Evolutionary conservation across 2,329 filamentous ascomycete genomes (phyloP).

Genomic region (Sodiomyces alkalinus): DNA sequence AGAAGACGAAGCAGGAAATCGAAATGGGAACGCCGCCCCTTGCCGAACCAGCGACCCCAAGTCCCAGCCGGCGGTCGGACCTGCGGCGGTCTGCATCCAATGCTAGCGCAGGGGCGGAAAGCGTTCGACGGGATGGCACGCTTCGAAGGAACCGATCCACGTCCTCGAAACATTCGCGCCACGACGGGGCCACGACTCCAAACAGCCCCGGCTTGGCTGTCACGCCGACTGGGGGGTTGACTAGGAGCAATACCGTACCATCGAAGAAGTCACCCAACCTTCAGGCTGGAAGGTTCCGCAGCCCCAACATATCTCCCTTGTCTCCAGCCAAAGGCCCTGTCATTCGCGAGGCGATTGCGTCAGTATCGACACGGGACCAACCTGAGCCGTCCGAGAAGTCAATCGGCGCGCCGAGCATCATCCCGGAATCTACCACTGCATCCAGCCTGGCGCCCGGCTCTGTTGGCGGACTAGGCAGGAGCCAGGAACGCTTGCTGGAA

Average conservation of each 20-base stretch:
- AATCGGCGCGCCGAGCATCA: slow-evolving; percentile 10
- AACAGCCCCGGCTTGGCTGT: slow-evolving; percentile 41
- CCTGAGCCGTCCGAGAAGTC: slow-evolving; percentile 7
- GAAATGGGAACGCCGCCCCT: slow-evolving; percentile 52
- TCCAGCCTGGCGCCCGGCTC: slow-evolving; percentile 14
- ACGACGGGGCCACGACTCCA: slow-evolving; percentile 58
- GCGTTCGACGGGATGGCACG: slow-evolving; percentile 64
- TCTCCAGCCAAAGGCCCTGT: slow-evolving; percentile 13
- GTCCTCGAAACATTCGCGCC: slow-evolving; percentile 72
- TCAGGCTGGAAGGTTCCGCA: slow-evolving; percentile 49
- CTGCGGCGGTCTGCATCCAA: slow-evolving; percentile 69
- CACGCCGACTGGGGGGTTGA: slow-evolving; percentile 40
- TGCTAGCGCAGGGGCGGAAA: slow-evolving; percentile 78
- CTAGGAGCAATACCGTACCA: slow-evolving; percentile 77
- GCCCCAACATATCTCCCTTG: slow-evolving; percentile 12
- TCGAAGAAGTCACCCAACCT: slow-evolving; percentile 74
- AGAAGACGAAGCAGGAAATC: slow-evolving; percentile 50
- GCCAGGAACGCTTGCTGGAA: slow-evolving; percentile 32
- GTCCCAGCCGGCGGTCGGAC: slow-evolving; percentile 36
- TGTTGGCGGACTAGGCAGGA: slow-evolving; percentile 21
- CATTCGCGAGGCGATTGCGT: slow-evolving; percentile 22
- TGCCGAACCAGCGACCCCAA: slow-evolving; percentile 31
- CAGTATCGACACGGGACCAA: slow-evolving; percentile 7
- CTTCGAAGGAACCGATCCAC: slow-evolving; percentile 81
- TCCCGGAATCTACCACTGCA: slow-evolving; percentile 13